These are phyloP conservation scores for Oropetium thomaeum DNA, from an alignment of 176 grass and related monocot genomes.

Conservation along the genomic window DNA sequence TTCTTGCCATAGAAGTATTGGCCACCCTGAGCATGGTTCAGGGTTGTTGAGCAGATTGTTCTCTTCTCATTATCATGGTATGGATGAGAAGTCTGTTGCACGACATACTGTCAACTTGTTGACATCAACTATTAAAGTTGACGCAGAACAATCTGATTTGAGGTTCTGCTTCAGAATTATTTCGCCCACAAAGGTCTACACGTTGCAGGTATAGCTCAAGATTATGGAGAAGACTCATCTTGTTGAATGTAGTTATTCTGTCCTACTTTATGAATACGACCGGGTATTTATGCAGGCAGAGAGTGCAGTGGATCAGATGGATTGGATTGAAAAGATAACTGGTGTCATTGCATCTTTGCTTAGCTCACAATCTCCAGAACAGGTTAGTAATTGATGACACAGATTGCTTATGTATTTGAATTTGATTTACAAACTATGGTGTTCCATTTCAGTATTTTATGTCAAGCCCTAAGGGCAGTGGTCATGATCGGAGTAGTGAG, in stretches of 20 bases:
- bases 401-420: constrained; percentile 36
- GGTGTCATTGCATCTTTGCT: constrained; percentile 93
- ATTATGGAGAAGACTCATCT: constrained; percentile 9
- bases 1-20: constrained; percentile 57
- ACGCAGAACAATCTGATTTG: constrained; percentile 92
- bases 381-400: constrained; percentile 43
- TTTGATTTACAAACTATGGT: constrained; percentile 24
- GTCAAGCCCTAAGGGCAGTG: constrained; percentile 52
- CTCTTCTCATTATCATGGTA: constrained; percentile 98
- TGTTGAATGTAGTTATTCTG: constrained; percentile 18
- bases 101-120: constrained; percentile 96
- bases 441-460: constrained; percentile 62
- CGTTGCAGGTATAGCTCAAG: constrained; percentile 70
- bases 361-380: constrained; percentile 77
- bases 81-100: constrained; percentile 90
- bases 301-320: constrained; percentile 90
- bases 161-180: constrained; percentile 98
- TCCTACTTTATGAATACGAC: constrained; percentile 33
- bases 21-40: constrained; percentile 75
- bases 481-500: constrained; percentile 70
- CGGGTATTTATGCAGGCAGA: constrained; percentile 68
- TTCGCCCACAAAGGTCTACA: constrained; percentile 89
- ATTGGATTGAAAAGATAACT: constrained; percentile 99
- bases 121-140: constrained; percentile 93
- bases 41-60: constrained; percentile 95